Evolutionary conservation across 2,329 filamentous ascomycete species (phyloP).

Genomic region (Fonsecaea nubica): DNA sequence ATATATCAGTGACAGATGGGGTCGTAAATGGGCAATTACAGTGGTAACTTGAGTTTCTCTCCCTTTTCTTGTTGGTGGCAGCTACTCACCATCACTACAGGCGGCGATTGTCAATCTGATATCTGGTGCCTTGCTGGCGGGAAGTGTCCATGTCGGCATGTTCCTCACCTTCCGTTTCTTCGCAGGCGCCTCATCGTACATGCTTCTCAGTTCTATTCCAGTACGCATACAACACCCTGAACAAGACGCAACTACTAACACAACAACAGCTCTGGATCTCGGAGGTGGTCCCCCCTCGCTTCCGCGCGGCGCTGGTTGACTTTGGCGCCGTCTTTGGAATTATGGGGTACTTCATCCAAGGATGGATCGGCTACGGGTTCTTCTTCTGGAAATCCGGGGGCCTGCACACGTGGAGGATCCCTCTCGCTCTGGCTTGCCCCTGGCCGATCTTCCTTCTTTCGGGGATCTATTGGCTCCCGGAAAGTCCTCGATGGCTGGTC

Average conservation of each 20-base stretch:
- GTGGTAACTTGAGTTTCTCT: neutral
- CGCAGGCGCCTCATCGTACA: too few species aligned
- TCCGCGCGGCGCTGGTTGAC: constrained; percentile 3
- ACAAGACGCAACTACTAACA: constrained; percentile 39
- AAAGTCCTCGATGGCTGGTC: neutral
- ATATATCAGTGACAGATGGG: neutral
- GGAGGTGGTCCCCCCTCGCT: neutral
- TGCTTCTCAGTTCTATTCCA: too few species aligned
- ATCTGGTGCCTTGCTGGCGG: constrained; percentile 46
- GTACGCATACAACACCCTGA: too few species aligned
- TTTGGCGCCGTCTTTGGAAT: constrained; percentile 2
- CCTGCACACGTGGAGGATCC: neutral
- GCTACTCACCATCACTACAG: neutral
- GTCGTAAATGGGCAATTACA: neutral
- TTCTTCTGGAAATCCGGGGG: neutral
- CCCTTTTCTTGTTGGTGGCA: neutral
- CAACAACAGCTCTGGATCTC: neutral
- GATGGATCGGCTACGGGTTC: constrained; percentile 14
- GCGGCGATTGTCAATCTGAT: constrained; percentile 37
- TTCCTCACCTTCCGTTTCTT: constrained; percentile 48
- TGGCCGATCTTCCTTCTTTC: neutral
- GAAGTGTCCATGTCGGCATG: constrained; percentile 24
- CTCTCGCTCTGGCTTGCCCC: neutral
- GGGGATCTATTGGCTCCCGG: neutral
- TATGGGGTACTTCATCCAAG: neutral